Evolutionary conservation across 2,329 filamentous ascomycete genomes (phyloP).

Genomic region (Aschersonia sp.): DNA sequence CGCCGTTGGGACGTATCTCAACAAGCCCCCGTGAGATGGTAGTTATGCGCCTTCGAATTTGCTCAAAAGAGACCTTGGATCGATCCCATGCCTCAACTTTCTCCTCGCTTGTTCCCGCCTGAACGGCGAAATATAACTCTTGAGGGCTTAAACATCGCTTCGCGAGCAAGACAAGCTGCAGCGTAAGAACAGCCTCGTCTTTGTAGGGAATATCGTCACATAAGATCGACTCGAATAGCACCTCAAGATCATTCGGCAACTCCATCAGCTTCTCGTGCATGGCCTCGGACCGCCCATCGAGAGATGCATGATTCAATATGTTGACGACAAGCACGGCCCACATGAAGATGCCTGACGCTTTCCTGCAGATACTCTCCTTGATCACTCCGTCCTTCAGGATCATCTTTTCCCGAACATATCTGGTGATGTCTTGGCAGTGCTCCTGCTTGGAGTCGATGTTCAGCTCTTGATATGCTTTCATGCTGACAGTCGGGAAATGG

Average conservation of each 20-base stretch:
- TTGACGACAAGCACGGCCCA: constrained; percentile 3
- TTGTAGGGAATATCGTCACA: neutral
- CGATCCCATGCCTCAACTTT: neutral
- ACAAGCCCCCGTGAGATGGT: neutral
- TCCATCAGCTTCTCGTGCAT: neutral
- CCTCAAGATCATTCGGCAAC: neutral
- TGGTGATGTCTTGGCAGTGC: neutral
- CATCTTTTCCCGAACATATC: neutral
- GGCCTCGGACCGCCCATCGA: constrained; percentile 6
- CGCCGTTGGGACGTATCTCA: neutral
- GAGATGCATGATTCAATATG: constrained; percentile 1
- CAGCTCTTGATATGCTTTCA: neutral
- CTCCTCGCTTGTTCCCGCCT: neutral
- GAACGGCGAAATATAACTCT: neutral
- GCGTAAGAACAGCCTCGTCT: neutral
- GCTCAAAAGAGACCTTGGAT: neutral
- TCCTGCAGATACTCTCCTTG: neutral
- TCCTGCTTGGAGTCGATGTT: neutral
- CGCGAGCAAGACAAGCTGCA: neutral
- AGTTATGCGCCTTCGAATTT: neutral
- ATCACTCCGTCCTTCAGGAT: neutral
- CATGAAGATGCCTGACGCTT: constrained; percentile 4
- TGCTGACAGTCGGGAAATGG: neutral
- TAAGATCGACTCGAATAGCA: neutral
- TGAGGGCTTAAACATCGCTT: neutral